phyloP scores from a whole-genome alignment of 192 early-diverging fungal genomes.

The Umbelopsis sp. region DNA sequence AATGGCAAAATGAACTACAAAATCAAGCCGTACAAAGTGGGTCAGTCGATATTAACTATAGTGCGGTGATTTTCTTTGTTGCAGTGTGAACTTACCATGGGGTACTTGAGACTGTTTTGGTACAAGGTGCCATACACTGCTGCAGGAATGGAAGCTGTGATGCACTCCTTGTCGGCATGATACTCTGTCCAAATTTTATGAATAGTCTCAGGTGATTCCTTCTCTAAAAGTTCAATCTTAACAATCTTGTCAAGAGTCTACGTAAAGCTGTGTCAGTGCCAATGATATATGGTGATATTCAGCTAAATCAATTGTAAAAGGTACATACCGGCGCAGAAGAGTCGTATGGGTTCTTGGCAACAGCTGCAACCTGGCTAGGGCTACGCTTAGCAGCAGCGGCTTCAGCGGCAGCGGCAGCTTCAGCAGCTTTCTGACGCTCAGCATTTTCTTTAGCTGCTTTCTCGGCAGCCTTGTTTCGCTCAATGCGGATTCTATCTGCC shows the following conservation, averaged over 20 bases:
- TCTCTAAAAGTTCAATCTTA: conserved; percentile 40
- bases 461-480: conserved; percentile 16
- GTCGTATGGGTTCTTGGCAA: conserved; percentile 32
- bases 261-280: background rate
- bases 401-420: conserved; percentile 8
- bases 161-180: conserved; percentile 41
- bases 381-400: conserved; percentile 11
- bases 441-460: conserved; percentile 17
- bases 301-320: background rate
- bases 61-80: background rate
- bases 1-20: conserved; percentile 84
- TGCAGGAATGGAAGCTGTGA: conserved; percentile 40
- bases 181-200: conserved; percentile 43
- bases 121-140: conserved; percentile 33
- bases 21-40: background rate
- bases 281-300: background rate
- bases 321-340: conserved; percentile 42
- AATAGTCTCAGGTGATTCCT: conserved; percentile 35
- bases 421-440: background rate
- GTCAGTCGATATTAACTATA: background rate
- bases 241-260: conserved; percentile 46
- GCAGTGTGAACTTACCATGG: conserved; percentile 37
- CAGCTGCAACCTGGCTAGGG: conserved; percentile 15
- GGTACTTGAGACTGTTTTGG: conserved; percentile 41
- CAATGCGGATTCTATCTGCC: conserved; percentile 16